Base-by-base conservation (phyloP, 2,329 filamentous ascomycete species). In the Microthyrium microscopicum region DNA sequence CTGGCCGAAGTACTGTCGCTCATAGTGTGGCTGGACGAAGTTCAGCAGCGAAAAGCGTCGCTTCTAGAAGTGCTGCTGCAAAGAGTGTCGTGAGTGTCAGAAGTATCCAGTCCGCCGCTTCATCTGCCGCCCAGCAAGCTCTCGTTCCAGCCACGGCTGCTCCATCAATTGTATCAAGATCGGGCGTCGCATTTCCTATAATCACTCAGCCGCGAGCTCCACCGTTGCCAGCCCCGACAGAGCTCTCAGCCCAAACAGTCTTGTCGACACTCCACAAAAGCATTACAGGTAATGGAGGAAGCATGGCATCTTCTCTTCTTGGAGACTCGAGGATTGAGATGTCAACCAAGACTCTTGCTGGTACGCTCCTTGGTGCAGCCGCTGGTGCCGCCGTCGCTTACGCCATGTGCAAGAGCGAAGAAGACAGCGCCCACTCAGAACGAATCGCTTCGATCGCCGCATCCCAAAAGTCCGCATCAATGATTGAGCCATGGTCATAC, bases 351-450 rank as follows among this genome's bases (percentile, higher is more conserved):
- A 69, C 71, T 15, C 64, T 85, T 26, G 64, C 89, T 29, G 79
- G 82, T 5, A 77, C 79, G 5, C 61, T 91, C 8, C 64, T 92
- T 31, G 82, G 81, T 27, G 80, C 78, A 20, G 81, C 80, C 12
- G 80, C 80, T 13, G 79, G 78, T 25, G 79, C 76, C 22, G 78
- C 77, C 7, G 61, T 80, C 26, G 77, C 80, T 7, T 92, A 89
- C 54, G 73, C 72, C 16, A 74, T 83, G 59, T 64, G 73, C 41
- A 73, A 68, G 42, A 64, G 65, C 38, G 73, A 78, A 41, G 47
- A 50, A 32, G 56, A 60, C 33, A 61, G 58, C 21, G 31, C 33
- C n/a, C 34, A 29, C n/a, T 17, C 15, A 7, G 31, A 35, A 17
- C 18, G 12, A n/a, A 16, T 5, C 12, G 24, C 26, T 11, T 24